Base-by-base conservation (phyloP, 2,329 filamentous ascomycete species). In the Diaporthe sp. region DNA sequence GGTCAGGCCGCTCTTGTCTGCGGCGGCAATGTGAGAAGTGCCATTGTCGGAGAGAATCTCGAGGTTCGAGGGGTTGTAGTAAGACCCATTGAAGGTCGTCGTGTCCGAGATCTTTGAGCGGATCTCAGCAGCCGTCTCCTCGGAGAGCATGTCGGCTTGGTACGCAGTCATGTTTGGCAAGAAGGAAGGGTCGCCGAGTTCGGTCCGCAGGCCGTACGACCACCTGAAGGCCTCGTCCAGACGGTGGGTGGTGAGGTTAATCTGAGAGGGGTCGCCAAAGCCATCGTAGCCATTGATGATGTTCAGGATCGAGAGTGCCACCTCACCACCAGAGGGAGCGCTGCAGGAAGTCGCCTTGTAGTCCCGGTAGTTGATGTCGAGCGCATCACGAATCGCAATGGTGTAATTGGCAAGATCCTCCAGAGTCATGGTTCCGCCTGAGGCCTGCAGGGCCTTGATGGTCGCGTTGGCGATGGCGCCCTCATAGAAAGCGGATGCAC, bases 161-260 rank as follows among this genome's bases (percentile, higher is more conserved):
- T 89, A 89, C 19, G 89, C 84, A 57, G 93, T 85, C 15, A 93
- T 88, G 0, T 88, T 85, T 0, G 82, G 79, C 9, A 96, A 89
- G 78, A 94, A 97, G 0, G 85, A 85, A 0, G 95, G 95, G 77
- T 97, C 95, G 1, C 94, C 95, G 0, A 97, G 87, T 42, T 93
- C 86, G 1, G 90, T 88, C 68, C 95, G 90, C 86, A 92, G 84
- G 2, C 93, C 95, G 78, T 97, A 97, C 0, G 92, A 94, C 80
- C 96, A 97, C 10, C 93, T 87, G 75, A 97, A 93, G 1, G 94
- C 93, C 85, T 98, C 95, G 77, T 96, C 92, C n/a, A 97, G 84
- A 0, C 93, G 87, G 81, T 98, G 95, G 0, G 93, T 94, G 52
- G 91, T 94, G 0, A 95, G 81, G 77, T 89, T 88, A 64, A 85